phyloP scores from a whole-genome alignment of 1,284 basidiomycete genomes.

The Sporisorium sorghi region DNA sequence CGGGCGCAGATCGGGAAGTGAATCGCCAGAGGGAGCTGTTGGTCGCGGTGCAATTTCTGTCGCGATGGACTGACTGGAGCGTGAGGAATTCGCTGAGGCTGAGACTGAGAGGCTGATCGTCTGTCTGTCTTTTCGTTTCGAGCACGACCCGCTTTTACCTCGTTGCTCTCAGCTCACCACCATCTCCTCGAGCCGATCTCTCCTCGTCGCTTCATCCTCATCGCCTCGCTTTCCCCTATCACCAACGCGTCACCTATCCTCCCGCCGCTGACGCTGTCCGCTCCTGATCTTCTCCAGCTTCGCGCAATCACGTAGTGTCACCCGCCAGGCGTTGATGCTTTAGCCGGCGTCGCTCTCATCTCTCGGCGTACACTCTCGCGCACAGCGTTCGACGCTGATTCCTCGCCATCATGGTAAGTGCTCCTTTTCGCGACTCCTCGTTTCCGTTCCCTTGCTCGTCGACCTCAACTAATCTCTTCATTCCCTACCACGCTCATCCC shows the following conservation, averaged over 20 bases:
- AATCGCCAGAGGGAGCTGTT: background rate
- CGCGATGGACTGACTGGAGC: conserved; percentile 8
- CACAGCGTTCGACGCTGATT: conserved; percentile 23
- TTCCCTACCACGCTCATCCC: background rate
- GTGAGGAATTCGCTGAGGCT: conserved; percentile 1
- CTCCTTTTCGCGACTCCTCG: background rate
- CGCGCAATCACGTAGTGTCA: background rate
- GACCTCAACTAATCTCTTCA: background rate
- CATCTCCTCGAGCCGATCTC: background rate
- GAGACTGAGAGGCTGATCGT: conserved; percentile 7
- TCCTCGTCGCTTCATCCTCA: background rate
- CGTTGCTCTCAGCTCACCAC: conserved; percentile 2
- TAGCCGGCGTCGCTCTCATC: background rate
- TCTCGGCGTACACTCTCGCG: background rate
- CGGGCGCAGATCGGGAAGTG: conserved; percentile 10
- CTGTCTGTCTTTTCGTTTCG: conserved; percentile 8
- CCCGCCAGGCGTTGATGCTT: conserved; percentile 3
- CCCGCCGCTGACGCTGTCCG: background rate
- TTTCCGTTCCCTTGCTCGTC: too few relatives aligned
- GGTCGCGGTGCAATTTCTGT: conserved; percentile 9
- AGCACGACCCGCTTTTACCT: conserved; percentile 18
- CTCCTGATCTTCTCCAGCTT: background rate
- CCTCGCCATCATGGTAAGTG: conserved; percentile 42
- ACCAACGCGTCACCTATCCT: conserved; percentile 6
- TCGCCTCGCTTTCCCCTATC: background rate